Evolutionary conservation across 139 green algal species (phyloP), one percentile per base, ranked within the genome.

Genomic region (Eudorina sp.): DNA sequence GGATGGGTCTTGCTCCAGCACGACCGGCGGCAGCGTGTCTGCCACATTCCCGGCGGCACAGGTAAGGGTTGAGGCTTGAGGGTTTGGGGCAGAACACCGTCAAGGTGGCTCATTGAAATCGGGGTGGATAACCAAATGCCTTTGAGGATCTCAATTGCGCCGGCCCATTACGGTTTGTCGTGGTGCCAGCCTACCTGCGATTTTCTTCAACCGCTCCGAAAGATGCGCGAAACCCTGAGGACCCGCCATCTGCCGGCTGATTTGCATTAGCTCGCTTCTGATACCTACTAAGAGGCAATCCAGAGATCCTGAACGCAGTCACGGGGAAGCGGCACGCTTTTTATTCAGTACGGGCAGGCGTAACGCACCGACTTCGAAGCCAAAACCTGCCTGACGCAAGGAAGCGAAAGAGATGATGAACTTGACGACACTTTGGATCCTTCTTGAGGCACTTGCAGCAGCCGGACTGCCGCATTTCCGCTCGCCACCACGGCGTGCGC

Each of bases 391-490:
- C 70, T 55, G 70, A 78, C 8, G 70, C 70, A 40, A 78, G 23
- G 21, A 58, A 78, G 3, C 70, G 19, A 36, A 78, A 78, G 4
- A 78, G 38, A 41, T 78, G 70, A 51, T 78, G 70, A 8, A 78
- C 23, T 38, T 58, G 70, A 2, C 36, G 38, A 29, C 70, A 78
- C 6, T 51, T 48, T 3, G 40, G 40, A 40, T 78, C 70, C 5
- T 55, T 53, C 38, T 51, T 48, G 6, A 36, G 5, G 70, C 70
- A 78, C 40, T 55, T 53, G 70, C 70, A 78, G 70, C 9, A 34
- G 70, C 41, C 41, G 40, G 70, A 6, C 40, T 48, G 2, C 11
- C 70, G 40, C 40, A 55, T 55, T 29, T 48, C 14, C 25, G 40
- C n/a, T 7, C 70, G 38, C 70, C 70, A 78, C 70, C 70, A 78